Evolutionary conservation across 208 protist genomes (phyloP), one percentile per base, ranked within the genome.

Genomic region (Trypanosomatidae sp.): DNA sequence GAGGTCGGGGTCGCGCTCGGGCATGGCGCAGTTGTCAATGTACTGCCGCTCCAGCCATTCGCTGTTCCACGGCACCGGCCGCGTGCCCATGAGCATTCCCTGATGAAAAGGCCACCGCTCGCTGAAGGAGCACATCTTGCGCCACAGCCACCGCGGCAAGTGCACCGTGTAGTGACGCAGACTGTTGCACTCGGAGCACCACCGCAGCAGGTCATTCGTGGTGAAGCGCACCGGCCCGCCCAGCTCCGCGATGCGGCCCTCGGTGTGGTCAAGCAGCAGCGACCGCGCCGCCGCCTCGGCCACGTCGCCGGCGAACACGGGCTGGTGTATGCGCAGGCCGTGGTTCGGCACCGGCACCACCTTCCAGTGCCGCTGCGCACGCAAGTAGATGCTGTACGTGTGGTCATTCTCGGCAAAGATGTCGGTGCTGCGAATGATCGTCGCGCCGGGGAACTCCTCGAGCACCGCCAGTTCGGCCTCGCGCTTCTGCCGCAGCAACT

Each of bases 241-340:
- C n/a, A 92, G 71, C 61, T 92, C 79, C 7, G 84, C 84, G 48
- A 92, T 89, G 50, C 79, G 78, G n/a, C 84, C 84, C 55, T 92
- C 79, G 8, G 80, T 88, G 68, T 92, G 84, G 56, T 92, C 79
- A 10, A 92, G 64, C 26, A 88, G 60, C 30, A 89, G 68, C 21
- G 84, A 86, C 38, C 84, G 84, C 24, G 74, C 68, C 2, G 63
- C 76, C 4, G 79, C 84, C 61, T 92, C 79, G 21, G 69, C 79
- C 7, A 92, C 33, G 46, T 92, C 84, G n/a, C 79, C 79, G 25
- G 84, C 84, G 46, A 92, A 92, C 2, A 92, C 79, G 26, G 84
- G 84, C 48, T 92, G 79, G 56, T 92, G 84, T 48, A 92, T 92
- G 53, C 79, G 78, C 47, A 74, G 50, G 26, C 84, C 84, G 6